phyloP scores from a whole-genome alignment of 495 filamentous ascomycete genomes.

The Aspergillus affinis region DNA sequence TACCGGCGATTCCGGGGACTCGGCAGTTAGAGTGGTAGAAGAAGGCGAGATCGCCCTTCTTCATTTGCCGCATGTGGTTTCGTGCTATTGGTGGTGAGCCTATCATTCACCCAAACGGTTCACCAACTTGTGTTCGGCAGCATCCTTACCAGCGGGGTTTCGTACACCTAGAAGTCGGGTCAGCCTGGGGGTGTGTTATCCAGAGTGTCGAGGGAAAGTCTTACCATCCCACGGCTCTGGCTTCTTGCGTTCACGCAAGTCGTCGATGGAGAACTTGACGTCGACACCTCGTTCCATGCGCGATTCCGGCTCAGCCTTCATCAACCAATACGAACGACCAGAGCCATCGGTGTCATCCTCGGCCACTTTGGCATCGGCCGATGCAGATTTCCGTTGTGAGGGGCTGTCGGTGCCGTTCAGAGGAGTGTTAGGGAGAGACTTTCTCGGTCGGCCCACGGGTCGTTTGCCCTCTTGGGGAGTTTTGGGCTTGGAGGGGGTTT shows the following conservation, averaged over 20 bases:
- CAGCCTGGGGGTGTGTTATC: conserved; percentile 14
- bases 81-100: conserved; percentile 50
- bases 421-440: conserved; percentile 3
- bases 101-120: background rate
- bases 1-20: conserved; percentile 84
- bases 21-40: conserved; percentile 99
- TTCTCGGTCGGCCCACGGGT: conserved; percentile 20
- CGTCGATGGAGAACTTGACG: conserved; percentile 93
- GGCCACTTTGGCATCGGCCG: conserved; percentile 11
- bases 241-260: conserved; percentile 63
- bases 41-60: conserved; percentile 86
- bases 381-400: conserved; percentile 15
- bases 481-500: conserved; percentile 18
- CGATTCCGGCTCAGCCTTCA: conserved; percentile 93
- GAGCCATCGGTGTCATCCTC: conserved; percentile 17
- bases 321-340: conserved; percentile 71
- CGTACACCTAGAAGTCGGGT: conserved; percentile 49
- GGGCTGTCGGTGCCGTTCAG: conserved; percentile 11
- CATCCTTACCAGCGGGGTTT: conserved; percentile 51
- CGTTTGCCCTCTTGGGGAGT: conserved; percentile 25
- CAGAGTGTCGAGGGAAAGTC: conserved; percentile 7
- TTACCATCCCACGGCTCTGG: conserved; percentile 90
- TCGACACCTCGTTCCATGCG: conserved; percentile 82
- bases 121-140: background rate
- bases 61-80: conserved; percentile 89